Evolutionary conservation across 345 rosid species (phyloP), one percentile per base, ranked within the genome.

Genomic region (Syzygium aqueum): DNA sequence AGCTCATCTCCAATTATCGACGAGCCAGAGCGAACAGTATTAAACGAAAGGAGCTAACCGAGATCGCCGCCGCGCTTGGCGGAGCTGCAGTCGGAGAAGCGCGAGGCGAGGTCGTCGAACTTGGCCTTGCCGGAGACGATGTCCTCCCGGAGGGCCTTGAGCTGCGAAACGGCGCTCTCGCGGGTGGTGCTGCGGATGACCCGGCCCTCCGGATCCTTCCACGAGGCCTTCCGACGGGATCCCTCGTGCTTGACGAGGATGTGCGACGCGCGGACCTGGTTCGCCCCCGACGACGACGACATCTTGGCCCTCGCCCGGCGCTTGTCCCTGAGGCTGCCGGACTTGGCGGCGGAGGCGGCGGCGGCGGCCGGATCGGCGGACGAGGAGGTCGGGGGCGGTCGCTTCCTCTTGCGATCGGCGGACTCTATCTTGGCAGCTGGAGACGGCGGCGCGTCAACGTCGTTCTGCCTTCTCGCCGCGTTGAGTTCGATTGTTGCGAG

Each of bases 11-110:
- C 59, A 54, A 21, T 54, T 21, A 2, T 21, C 57, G 57, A 54
- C 57, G 25, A 21, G 57, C 57, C 57, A 21, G 25, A 21, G 59
- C 77, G 43, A 65, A 0, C 23, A 1, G 43, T 40, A 16, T 16
- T 65, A 16, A 4, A 65, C 77, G 43, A 16, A 65, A 1, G 49
- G 54, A 84, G 90, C 94, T 86, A 56, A 97, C 99, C 99, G 8
- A 96, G 96, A 91, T 96, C 99, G 28, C 98, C 99, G 87, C 99
- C 99, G 78, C 99, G 99, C 87, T 96, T 96, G 53, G 99, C 99
- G 28, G 99, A 97, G 95, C 97, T 94, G 93, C 99, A 97, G 52
- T 97, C 99, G 80, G 99, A 96, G 90, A 89, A 50, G 25, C 98
- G 95, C 85, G 95, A 90, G 6, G 99, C 99, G 23, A 95, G 88